Evolutionary conservation across 768 basidiomycete species (phyloP), one percentile per base, ranked within the genome.

Genomic region (Rhodosporidiobolus sp.): DNA sequence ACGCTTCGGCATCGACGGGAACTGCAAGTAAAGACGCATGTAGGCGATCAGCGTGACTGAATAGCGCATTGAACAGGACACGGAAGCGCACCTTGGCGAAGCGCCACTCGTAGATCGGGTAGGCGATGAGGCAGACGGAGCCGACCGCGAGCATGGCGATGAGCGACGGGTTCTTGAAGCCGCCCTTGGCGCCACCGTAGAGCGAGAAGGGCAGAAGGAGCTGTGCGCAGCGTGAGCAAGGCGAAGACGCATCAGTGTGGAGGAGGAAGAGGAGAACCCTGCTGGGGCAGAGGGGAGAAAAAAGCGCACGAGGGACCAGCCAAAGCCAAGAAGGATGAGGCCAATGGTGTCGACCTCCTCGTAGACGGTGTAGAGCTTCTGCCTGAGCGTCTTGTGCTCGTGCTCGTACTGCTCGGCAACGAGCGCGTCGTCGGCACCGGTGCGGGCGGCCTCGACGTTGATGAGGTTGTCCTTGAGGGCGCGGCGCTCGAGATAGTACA

Each of bases 71-170:
- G n/a, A n/a, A n/a, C n/a, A n/a, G n/a, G n/a, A n/a, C n/a, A n/a
- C n/a, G n/a, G n/a, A n/a, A n/a, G n/a, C n/a, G n/a, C n/a, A n/a
- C n/a, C n/a, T 45, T 53, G 20, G 75, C 72, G 9, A 54, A 68
- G 22, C 61, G 55, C 64, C 57, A 63, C 30, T 76, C 72, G 57
- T 65, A 73, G 28, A 69, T 3, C 0, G 66, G 56, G 65, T 65
- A 76, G 9, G 69, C 55, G 46, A 67, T n/a, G 34, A 79, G 74
- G 45, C 72, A 72, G 30, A 60, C 49, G 2, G 69, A 60, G 12
- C 81, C 82, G 10, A 78, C 77, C 11, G 78, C 78, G 46, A 82
- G 77, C 57, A 82, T 77, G 32, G 77, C 79, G 59, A 81, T 82
- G 26, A 81, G 78, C 4, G 76, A 63, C 3, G 74, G 74, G 22